Conservation (phyloP, 148 eudicot species). For the Chenopodium quinoa region DNA sequence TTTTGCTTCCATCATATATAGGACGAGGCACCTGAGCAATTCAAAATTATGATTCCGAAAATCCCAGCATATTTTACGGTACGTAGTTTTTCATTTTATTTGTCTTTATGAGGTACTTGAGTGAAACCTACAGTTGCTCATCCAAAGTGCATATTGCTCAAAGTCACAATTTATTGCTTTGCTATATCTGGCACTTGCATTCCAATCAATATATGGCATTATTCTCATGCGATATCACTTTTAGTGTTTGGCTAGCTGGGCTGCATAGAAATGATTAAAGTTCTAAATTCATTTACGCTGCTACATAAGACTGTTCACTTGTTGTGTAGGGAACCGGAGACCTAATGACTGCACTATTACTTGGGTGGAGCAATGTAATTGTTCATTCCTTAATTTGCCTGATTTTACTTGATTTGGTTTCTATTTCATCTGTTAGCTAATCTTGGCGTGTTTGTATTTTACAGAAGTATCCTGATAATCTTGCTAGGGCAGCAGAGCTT, state of each 20-base stretch:
- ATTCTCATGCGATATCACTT: too few species aligned
- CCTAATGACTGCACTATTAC: conserved; percentile 78
- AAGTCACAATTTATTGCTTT: neutral
- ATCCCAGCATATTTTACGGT: conserved; percentile 98
- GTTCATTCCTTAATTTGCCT: conserved; percentile 15
- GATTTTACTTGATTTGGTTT: conserved; percentile 8
- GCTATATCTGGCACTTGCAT: neutral
- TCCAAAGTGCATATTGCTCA: neutral
- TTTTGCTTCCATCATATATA: conserved; percentile 21
- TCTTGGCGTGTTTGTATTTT: conserved; percentile 15
- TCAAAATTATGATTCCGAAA: conserved; percentile 86
- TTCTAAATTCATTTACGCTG: neutral
- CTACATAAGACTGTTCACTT: conserved; percentile 12
- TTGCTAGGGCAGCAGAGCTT: conserved; percentile 78
- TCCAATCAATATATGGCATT: neutral
- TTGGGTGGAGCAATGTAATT: conserved; percentile 97
- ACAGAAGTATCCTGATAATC: conserved; percentile 80
- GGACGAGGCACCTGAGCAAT: conserved; percentile 78
- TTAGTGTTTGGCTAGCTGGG: neutral
- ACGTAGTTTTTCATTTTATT: conserved; percentile 20
- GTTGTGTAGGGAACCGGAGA: conserved; percentile 91
- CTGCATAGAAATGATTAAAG: neutral
- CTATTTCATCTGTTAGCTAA: conserved; percentile 20
- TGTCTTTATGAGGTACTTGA: neutral
- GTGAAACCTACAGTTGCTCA: neutral